These are phyloP conservation scores for Botrytis pseudocinerea DNA, from an alignment of 2,329 filamentous ascomycete species.

Conservation along the genomic window DNA sequence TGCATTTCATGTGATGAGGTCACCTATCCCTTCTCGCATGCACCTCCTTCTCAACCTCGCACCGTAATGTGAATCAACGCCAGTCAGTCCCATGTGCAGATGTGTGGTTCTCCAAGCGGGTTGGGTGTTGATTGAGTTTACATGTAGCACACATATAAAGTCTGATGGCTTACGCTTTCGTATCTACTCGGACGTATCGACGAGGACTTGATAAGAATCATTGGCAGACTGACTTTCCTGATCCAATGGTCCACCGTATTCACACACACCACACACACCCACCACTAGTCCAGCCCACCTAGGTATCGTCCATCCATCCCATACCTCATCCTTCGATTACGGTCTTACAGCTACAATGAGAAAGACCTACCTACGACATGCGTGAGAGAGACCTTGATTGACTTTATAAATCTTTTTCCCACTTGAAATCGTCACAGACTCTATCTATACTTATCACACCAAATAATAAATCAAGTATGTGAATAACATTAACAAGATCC, in stretches of 20 bases:
- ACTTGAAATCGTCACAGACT: no score
- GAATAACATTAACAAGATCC: background rate
- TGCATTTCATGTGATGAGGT: background rate
- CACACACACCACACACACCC: background rate
- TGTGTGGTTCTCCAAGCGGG: background rate
- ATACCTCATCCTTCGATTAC: constrained; percentile 8
- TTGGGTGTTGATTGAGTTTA: background rate
- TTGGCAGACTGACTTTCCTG: background rate
- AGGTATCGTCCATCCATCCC: background rate
- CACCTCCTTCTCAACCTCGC: background rate
- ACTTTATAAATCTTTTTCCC: background rate
- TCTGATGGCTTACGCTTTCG: background rate
- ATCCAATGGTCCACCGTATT: background rate
- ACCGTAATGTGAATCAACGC: background rate
- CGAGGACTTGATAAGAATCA: background rate
- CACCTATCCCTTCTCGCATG: background rate
- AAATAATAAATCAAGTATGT: background rate
- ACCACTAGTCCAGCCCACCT: background rate
- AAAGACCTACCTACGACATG: background rate
- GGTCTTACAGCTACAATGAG: background rate
- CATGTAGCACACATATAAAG: background rate
- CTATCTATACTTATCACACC: no score
- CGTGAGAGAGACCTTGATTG: background rate
- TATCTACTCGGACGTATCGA: no score
- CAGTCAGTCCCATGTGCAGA: background rate